phyloP scores from a whole-genome alignment of 345 rosid species.

The rapeseed (Brassica napus) region DNA sequence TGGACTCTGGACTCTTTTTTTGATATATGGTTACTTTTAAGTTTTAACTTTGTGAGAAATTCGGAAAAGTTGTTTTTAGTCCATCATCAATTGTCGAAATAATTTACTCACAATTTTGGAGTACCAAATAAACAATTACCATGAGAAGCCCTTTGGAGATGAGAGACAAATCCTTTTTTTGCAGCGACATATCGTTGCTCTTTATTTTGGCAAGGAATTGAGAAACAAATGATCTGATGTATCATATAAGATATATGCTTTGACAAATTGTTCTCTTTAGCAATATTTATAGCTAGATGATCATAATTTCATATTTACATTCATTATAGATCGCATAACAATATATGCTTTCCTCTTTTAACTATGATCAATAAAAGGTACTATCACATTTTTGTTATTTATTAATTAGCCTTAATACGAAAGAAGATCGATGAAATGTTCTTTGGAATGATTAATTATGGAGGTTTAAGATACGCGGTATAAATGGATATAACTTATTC shows the following conservation, averaged over 20 bases:
- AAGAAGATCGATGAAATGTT: too few relatives aligned
- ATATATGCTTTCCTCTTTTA: not conserved
- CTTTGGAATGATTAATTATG: not conserved
- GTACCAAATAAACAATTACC: not conserved
- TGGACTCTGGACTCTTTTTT: not conserved
- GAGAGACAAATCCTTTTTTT: slow-evolving; percentile 15
- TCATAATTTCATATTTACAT: not conserved
- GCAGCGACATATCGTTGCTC: not conserved
- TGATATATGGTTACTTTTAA: not conserved
- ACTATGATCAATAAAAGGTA: not conserved
- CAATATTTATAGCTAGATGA: not conserved
- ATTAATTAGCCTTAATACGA: too few relatives aligned
- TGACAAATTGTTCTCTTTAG: not conserved
- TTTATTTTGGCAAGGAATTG: not conserved
- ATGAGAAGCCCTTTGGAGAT: slow-evolving; percentile 18
- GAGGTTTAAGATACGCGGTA: not conserved
- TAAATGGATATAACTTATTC: not conserved
- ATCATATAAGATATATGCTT: not conserved
- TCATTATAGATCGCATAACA: slow-evolving; percentile 2
- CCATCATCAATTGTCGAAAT: not conserved
- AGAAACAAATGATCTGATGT: not conserved
- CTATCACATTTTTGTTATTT: not conserved
- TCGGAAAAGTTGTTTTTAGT: slow-evolving; percentile 1
- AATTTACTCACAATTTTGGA: not conserved
- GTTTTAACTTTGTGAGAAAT: slow-evolving; percentile 19